These are phyloP conservation scores for Suillus alpinus DNA, from an alignment of 768 basidiomycete species.

Conservation along the genomic window DNA sequence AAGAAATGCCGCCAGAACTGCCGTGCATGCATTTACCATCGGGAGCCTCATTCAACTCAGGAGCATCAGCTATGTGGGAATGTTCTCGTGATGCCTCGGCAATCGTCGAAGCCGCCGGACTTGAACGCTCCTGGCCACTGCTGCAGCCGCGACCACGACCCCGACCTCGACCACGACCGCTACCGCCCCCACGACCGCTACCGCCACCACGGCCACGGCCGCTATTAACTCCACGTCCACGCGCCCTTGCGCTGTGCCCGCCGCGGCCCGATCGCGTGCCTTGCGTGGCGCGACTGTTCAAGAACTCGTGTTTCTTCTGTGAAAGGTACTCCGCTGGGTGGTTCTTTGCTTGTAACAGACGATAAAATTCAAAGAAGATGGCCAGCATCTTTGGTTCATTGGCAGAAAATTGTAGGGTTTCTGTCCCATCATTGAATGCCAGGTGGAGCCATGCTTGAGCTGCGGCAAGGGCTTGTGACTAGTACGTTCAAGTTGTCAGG, in stretches of 20 bases:
- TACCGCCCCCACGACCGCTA: not conserved
- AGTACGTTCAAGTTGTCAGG: not conserved
- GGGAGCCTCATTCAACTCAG: not conserved
- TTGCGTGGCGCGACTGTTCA: not conserved
- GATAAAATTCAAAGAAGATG: constrained; percentile 22
- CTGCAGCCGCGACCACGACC: no score
- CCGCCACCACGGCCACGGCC: not conserved
- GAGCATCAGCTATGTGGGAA: not conserved
- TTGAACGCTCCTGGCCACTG: not conserved
- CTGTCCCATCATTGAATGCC: constrained; percentile 3
- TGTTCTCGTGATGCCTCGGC: not conserved
- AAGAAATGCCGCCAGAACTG: not conserved
- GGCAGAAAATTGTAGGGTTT: constrained; percentile 3
- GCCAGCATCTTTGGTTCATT: constrained; percentile 6
- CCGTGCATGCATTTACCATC: not conserved
- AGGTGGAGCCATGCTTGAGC: constrained; percentile 13
- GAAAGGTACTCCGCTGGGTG: not conserved
- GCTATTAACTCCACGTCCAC: not conserved
- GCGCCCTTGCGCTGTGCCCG: not conserved
- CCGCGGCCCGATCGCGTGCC: not conserved
- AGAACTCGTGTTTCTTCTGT: not conserved
- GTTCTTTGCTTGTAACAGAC: not conserved
- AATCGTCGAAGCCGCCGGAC: no score
- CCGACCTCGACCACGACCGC: not conserved
- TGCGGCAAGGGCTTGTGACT: constrained; percentile 12